Conservation (phyloP, 2,329 filamentous ascomycete species). For the Sordariomycetes sp. region DNA sequence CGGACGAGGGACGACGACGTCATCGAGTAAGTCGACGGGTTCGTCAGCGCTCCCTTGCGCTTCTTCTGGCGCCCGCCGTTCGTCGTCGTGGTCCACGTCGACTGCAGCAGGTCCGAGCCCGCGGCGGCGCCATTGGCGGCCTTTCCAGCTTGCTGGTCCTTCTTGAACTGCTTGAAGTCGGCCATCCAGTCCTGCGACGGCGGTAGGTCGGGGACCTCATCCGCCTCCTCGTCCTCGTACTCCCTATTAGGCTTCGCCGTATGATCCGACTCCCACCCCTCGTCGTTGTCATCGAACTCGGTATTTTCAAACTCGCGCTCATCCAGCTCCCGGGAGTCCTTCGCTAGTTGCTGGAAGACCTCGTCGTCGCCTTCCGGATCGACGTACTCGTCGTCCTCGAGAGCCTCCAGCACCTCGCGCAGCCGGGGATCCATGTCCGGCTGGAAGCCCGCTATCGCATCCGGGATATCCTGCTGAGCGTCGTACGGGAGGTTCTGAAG, state of each 20-base stretch:
- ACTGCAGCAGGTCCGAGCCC: conserved; percentile 54
- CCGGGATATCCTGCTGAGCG: conserved; percentile 83
- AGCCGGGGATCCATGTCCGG: conserved; percentile 95
- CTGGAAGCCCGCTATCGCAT: conserved; percentile 84
- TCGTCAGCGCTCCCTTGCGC: conserved; percentile 85
- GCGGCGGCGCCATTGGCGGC: conserved; percentile 23
- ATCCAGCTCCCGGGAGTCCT: conserved; percentile 61
- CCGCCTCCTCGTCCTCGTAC: conserved; percentile 25
- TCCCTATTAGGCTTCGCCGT: conserved; percentile 66
- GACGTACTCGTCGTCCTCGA: conserved; percentile 93
- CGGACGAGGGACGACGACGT: conserved; percentile 75
- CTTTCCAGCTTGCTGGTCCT: conserved; percentile 46
- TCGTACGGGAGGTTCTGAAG: conserved; percentile 70
- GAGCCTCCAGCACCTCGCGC: conserved; percentile 79
- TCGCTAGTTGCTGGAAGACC: conserved; percentile 62
- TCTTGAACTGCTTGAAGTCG: conserved; percentile 91
- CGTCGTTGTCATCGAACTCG: conserved; percentile 53
- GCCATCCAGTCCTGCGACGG: conserved; percentile 75
- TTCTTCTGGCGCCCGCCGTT: conserved; percentile 80
- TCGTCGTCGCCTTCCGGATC: conserved; percentile 70
- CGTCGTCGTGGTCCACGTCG: conserved; percentile 61
- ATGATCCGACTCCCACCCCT: conserved; percentile 91
- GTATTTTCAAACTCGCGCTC: conserved; percentile 64
- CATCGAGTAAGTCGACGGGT: conserved; percentile 81
- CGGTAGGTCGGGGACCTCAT: conserved; percentile 33